Evolutionary conservation across 768 basidiomycete genomes (phyloP), one percentile per base, ranked within the genome.

Genomic region (Termitomyces sp.): DNA sequence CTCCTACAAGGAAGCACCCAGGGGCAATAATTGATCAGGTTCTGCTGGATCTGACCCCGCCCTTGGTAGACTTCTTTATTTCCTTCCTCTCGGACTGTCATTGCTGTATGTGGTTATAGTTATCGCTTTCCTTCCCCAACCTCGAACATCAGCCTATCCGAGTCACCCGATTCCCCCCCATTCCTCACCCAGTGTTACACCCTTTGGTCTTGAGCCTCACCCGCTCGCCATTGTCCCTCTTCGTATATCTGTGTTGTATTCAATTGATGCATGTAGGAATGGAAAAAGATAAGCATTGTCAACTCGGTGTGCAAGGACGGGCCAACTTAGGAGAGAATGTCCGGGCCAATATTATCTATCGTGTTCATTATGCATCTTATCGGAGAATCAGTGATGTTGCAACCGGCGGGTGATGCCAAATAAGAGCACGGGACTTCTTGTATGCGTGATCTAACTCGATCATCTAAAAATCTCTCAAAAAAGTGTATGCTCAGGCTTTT

Each of bases 1-100:
- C 68, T 87, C 91, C 64, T 84, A 53, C 74, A 96, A 98, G 83
- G 94, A 95, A 73, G 89, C 90, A 54, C 92, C 92, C 62, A 87
- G 88, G 77, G 80, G 79, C 54, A 16, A 54, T 53, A 56, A 23
- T 62, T 76, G 68, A 71, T 50, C 42, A n/a, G n/a, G n/a, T n/a
- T n/a, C n/a, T n/a, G n/a, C n/a, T n/a, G n/a, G 31, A 23, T 37
- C n/a, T 21, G 29, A n/a, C 54, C 10, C 41, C 10, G 29, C 19
- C 38, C 27, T 49, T 46, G 16, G 37, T 45, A 54, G 43, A 43
- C 27, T 42, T 57, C 43, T 59, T 59, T 48, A 49, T 41, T 57
- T 56, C 52, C 48, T 57, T 53, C 57, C 23, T 56, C 52, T 55
- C 57, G 54, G 51, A 46, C 53, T 53, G 50, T 40, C 37, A 51